Conservation (phyloP, 176 grass and related monocot genomes). For the Carex scoparia region DNA sequence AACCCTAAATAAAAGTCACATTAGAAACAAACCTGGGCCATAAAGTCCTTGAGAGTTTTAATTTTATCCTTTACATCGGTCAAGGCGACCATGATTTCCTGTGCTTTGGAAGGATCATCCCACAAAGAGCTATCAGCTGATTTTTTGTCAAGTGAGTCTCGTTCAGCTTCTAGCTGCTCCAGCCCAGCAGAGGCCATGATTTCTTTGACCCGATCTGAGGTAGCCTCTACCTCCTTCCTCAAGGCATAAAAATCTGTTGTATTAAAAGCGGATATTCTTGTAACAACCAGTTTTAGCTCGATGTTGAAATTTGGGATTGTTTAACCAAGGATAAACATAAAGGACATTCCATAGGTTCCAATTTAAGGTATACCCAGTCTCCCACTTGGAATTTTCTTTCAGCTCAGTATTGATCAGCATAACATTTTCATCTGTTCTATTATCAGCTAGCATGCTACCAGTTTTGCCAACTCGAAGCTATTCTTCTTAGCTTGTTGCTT, state of each 20-base stretch:
- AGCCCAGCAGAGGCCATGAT: conserved; percentile 62
- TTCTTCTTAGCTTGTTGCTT: neutral
- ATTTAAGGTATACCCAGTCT: neutral
- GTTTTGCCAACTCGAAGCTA: neutral
- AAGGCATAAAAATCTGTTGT: conserved; percentile 75
- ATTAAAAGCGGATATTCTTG: neutral
- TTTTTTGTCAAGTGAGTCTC: conserved; percentile 56
- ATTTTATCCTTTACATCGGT: conserved; percentile 86
- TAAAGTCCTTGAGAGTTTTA: conserved; percentile 73
- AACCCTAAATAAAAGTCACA: neutral
- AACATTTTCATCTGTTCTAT: neutral
- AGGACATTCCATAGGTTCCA: neutral
- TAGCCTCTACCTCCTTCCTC: conserved; percentile 84
- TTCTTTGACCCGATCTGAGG: conserved; percentile 48
- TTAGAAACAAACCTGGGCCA: conserved; percentile 49
- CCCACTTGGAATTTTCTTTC: neutral
- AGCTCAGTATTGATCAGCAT: neutral
- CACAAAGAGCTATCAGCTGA: conserved; percentile 68
- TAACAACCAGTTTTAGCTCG: neutral
- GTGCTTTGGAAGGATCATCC: conserved; percentile 91
- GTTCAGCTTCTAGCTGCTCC: conserved; percentile 57
- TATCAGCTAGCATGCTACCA: neutral
- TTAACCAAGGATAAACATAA: neutral
- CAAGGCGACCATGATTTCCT: conserved; percentile 76
- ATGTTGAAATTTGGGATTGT: neutral